phyloP scores from a whole-genome alignment of 2,329 filamentous ascomycete species.

The Ophiostoma pallidulum region DNA sequence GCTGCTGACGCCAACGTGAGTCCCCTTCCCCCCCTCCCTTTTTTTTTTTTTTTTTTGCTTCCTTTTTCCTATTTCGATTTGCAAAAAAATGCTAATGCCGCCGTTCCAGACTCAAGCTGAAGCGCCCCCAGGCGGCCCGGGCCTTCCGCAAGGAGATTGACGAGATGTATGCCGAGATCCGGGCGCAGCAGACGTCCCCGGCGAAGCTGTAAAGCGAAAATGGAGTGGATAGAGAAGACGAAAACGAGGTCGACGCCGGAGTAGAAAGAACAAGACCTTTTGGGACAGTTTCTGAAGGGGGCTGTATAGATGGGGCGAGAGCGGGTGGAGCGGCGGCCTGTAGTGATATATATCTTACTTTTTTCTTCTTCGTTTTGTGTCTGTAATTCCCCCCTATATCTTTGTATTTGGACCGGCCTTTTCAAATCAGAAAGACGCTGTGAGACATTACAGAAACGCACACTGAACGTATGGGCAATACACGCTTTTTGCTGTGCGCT shows the following conservation, averaged over 20 bases:
- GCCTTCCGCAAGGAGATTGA: slow-evolving; percentile 45
- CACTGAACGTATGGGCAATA: no score
- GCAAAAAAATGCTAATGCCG: background rate
- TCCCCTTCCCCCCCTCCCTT: no score
- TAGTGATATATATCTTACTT: no score
- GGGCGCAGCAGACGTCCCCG: slow-evolving; percentile 29
- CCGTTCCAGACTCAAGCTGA: slow-evolving; percentile 45
- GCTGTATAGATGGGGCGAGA: background rate
- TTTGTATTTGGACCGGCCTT: no score
- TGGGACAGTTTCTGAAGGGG: background rate
- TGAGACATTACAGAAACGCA: no score
- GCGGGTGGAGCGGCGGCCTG: no score
- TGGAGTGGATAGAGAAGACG: background rate
- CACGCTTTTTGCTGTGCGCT: no score
- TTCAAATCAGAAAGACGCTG: no score
- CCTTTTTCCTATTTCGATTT: slow-evolving; percentile 18
- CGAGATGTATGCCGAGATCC: slow-evolving; percentile 47
- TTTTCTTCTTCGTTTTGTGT: no score
- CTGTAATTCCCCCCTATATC: no score
- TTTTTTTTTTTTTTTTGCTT: background rate
- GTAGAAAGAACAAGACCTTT: no score
- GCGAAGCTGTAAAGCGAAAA: slow-evolving; percentile 34
- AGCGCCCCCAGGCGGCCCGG: slow-evolving; percentile 46
- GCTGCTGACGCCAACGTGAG: slow-evolving; percentile 78
- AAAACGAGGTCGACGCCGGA: no score